Percentiles rank a stretch among this genome's conserved stretches.
Evolutionary conservation across 306 rosid genomes (phyloP).

Genomic region (Trichosanthes truncata): DNA sequence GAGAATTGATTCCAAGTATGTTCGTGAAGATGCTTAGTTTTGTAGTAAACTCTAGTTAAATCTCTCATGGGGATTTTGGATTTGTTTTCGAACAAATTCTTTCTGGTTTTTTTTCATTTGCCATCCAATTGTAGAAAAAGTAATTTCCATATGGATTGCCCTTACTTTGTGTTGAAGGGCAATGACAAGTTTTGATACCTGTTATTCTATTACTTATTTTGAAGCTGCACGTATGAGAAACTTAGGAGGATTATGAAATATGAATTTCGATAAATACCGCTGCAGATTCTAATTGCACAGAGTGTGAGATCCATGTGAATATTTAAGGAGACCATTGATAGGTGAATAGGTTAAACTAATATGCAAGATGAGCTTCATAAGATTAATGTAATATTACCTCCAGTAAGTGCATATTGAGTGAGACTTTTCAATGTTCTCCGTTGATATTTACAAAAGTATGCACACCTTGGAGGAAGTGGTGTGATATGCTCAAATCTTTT

Average conservation of each 20-base stretch:
- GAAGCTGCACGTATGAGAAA: background rate
- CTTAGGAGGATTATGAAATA: background rate
- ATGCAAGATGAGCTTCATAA: background rate
- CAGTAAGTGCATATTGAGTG: background rate
- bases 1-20: slow-evolving; percentile 2
- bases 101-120: background rate
- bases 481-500: background rate
- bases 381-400: background rate
- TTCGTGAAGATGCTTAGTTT: background rate
- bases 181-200: background rate
- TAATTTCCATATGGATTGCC: background rate
- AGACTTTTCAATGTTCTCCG: background rate
- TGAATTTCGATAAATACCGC: background rate
- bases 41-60: background rate
- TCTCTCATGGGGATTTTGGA: background rate
- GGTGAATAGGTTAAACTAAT: background rate
- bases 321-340: background rate
- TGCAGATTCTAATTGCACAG: background rate
- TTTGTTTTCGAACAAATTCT: background rate
- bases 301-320: background rate
- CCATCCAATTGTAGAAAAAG: background rate
- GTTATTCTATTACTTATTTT: background rate
- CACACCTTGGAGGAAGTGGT: background rate
- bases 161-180: background rate
- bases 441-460: background rate